These are phyloP conservation scores for Aureobasidium sp. DNA, from an alignment of 2,329 filamentous ascomycete genomes.

Conservation along the genomic window DNA sequence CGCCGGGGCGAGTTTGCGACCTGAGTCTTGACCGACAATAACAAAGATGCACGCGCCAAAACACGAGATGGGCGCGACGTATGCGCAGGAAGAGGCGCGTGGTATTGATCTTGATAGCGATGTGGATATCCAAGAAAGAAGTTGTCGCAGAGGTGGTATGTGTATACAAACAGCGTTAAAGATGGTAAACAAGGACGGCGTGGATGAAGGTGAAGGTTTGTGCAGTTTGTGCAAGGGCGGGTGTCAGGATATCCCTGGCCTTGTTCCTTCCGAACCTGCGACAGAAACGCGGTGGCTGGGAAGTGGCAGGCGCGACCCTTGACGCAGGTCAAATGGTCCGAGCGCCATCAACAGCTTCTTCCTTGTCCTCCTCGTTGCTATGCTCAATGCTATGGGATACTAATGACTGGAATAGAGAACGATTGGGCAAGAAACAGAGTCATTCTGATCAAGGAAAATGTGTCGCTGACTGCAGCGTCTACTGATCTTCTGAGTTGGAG, in stretches of 20 bases:
- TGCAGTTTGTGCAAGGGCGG: constrained; percentile 21
- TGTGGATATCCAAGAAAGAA: constrained; percentile 1
- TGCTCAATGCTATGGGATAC: neutral
- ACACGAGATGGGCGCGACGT: constrained; percentile 12
- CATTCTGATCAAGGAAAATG: neutral
- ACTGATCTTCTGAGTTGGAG: neutral
- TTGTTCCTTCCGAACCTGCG: neutral
- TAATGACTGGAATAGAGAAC: neutral
- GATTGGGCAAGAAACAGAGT: neutral
- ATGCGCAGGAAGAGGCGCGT: neutral
- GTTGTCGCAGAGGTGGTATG: neutral
- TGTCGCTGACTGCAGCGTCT: neutral
- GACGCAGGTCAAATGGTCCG: neutral
- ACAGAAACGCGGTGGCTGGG: constrained; percentile 4
- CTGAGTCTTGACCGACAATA: neutral
- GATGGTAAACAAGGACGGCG: constrained; percentile 10
- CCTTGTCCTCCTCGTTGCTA: neutral
- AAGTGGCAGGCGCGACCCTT: neutral
- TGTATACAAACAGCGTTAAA: neutral
- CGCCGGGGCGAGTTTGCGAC: neutral
- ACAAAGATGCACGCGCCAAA: constrained; percentile 6
- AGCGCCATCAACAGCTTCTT: neutral
- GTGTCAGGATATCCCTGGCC: constrained; percentile 5
- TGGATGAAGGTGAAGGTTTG: constrained; percentile 5
- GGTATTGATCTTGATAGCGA: neutral